Evolutionary conservation across 805 yeast genomes (phyloP), one percentile per base, ranked within the genome.

Genomic region (Saccharomycopsis capsularis): DNA sequence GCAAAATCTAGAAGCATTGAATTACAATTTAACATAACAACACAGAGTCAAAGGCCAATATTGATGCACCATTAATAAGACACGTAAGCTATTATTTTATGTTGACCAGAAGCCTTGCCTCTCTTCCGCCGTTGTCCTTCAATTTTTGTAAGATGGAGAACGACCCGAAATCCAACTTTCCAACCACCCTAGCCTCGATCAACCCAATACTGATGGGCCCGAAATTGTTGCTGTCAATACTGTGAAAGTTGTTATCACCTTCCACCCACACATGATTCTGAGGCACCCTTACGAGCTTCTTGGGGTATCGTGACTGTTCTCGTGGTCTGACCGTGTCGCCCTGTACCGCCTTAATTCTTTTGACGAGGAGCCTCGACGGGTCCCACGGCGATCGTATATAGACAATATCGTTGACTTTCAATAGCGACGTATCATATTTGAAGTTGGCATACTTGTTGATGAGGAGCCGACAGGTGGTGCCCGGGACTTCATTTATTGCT

Each of bases 201-300:
- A 91, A 66, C 0, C 91, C 96, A 35, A 79, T 74, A 15, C 95
- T 82, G 0, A 91, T 75, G 0, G 97, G 95, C 0, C 98, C 98
- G 67, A 85, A 91, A 6, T 74, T 76, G 63, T 89, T 90, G 45
- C 91, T 81, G 65, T 91, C 98, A 1, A 89, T 68, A 0, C 95
- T 82, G 59, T 83, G 91, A 41, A 71, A 71, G 15, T 77, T 64
- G 61, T 87, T 89, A 63, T 91, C 98, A 4, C 98, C 98, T 63
- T 91, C 97, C 0, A 89, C 89, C 97, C 97, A 91, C 4, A 87
- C 57, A 61, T 91, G 97, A 58, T 80, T 82, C 47, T 84, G 66
- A 2, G 96, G 96, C 2, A 91, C 68, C 30, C 67, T 63, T 3
- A 82, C 81, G 40, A 69, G 65, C 1, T 71, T 68, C 59, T 80